Evolutionary conservation across 2,329 filamentous ascomycete genomes (phyloP).

Genomic region (Nothomitra cinnamomea): DNA sequence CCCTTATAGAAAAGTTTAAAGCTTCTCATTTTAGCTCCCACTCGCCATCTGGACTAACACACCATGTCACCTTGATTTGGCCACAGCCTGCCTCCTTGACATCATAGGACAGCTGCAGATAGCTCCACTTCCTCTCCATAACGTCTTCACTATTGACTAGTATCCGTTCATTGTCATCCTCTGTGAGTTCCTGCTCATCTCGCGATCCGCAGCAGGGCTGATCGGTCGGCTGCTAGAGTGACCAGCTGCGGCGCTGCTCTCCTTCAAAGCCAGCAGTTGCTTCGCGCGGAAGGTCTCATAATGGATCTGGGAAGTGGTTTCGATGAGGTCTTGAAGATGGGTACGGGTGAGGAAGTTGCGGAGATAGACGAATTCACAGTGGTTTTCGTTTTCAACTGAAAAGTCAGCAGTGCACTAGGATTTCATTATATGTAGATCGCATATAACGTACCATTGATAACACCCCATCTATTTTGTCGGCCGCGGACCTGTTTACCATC

Average conservation of each 20-base stretch:
- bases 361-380: conserved; percentile 98
- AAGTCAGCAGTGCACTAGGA: not conserved
- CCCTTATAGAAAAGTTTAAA: not conserved
- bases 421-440: not conserved
- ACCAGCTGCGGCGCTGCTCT: conserved; percentile 73
- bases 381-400: conserved; percentile 84
- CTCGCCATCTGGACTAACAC: not conserved
- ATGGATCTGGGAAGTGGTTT: conserved; percentile 98
- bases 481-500: conserved; percentile 94
- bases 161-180: conserved; percentile 99
- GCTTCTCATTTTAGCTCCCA: not conserved
- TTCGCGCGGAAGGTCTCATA: conserved; percentile 99
- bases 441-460: conserved; percentile 52
- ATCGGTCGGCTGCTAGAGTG: conserved; percentile 82
- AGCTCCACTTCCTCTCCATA: not conserved
- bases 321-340: conserved; percentile 95
- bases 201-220: conserved; percentile 83
- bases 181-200: conserved; percentile 93
- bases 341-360: conserved; percentile 97
- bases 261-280: conserved; percentile 93
- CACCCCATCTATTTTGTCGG: conserved; percentile 97
- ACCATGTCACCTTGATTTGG: no score
- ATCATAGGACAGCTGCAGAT: not conserved
- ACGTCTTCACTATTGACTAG: conserved; percentile 29
- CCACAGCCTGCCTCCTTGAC: not conserved